Evolutionary conservation across 768 basidiomycete genomes (phyloP), one percentile per base, ranked within the genome.

Genomic region (Cystobasidium ongulense): DNA sequence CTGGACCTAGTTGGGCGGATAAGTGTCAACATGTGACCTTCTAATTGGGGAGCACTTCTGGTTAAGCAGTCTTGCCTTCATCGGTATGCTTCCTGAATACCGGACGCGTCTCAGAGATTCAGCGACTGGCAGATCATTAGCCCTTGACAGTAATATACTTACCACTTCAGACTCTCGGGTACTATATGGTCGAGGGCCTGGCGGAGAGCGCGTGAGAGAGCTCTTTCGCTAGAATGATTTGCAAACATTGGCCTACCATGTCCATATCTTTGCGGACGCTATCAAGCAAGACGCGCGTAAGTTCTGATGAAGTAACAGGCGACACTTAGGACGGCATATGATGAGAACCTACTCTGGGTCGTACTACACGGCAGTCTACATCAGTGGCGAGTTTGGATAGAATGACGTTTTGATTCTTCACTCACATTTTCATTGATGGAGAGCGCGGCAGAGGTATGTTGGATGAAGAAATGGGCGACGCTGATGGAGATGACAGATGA

Each of bases 401-500:
- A 21, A 39, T 63, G n/a, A 33, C 21, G 38, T 23, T 36, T 35
- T 11, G 31, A 21, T 10, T 15, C 23, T 17, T 27, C 18, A 43
- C 50, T 11, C n/a, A 68, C 38, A 27, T 75, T 75, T 53, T 75
- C 75, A 46, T 75, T 75, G 11, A 75, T 66, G 7, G 74, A 59
- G 25, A 75, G 35, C 8, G 75, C 75, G 41, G 70, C 70, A 3
- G 39, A 50, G 1, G 75, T 75, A 35, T 75, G 75, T 52, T 75
- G 75, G 29, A 75, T 73, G 72, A 75, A 75, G 73, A 75, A 70
- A 29, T 75, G 75, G 5, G 70, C 57, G 13, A 75, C 27, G 11
- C 75, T 72, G 17, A 53, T 23, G 15, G 25, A 15, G 36, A 46
- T 11, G 33, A 10, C 35, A 64, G 39, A 8, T 15, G 27, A 59